These are phyloP conservation scores for Phytophthora hibernalis DNA, from an alignment of 352 stramenopile genomes.

Conservation along the genomic window DNA sequence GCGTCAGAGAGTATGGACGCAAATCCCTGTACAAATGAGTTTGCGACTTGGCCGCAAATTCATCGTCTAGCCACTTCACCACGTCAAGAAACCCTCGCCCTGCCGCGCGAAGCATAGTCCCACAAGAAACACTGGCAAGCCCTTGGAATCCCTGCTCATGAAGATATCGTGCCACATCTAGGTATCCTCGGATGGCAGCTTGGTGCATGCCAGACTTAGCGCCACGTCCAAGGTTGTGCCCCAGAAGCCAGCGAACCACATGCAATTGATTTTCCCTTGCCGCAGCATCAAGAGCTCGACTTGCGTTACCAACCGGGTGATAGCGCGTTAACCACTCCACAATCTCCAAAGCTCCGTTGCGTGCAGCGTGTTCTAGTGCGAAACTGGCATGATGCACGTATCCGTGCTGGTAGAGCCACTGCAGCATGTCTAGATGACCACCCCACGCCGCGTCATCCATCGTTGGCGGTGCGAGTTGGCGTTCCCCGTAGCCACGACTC, in stretches of 20 bases:
- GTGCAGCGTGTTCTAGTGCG: slow-evolving; percentile 44
- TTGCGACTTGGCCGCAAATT: slow-evolving; percentile 19
- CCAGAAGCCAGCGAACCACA: slow-evolving; percentile 32
- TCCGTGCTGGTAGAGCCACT: slow-evolving; percentile 39
- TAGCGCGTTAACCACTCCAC: slow-evolving; percentile 43
- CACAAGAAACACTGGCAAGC: slow-evolving; percentile 26
- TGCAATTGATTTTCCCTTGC: slow-evolving; percentile 30
- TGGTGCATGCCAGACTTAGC: slow-evolving; percentile 39
- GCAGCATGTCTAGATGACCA: slow-evolving; percentile 30
- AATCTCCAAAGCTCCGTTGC: slow-evolving; percentile 46
- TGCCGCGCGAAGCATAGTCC: slow-evolving; percentile 41
- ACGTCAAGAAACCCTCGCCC: slow-evolving; percentile 37
- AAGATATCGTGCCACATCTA: slow-evolving; percentile 33
- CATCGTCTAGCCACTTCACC: slow-evolving; percentile 36
- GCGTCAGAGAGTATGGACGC: slow-evolving; percentile 29
- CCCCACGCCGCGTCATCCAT: slow-evolving; percentile 41
- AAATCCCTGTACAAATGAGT: slow-evolving; percentile 33
- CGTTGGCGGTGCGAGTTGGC: slow-evolving; percentile 33
- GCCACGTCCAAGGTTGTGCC: slow-evolving; percentile 36
- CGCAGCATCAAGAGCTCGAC: slow-evolving; percentile 37
- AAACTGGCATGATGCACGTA: slow-evolving; percentile 37
- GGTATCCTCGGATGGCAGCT: slow-evolving; percentile 34
- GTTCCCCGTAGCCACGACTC: slow-evolving; percentile 23
- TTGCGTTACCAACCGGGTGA: slow-evolving; percentile 40
- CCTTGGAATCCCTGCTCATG: slow-evolving; percentile 31